phyloP scores from a whole-genome alignment of 306 rosid species.

The Vigna reflexopilosa region DNA sequence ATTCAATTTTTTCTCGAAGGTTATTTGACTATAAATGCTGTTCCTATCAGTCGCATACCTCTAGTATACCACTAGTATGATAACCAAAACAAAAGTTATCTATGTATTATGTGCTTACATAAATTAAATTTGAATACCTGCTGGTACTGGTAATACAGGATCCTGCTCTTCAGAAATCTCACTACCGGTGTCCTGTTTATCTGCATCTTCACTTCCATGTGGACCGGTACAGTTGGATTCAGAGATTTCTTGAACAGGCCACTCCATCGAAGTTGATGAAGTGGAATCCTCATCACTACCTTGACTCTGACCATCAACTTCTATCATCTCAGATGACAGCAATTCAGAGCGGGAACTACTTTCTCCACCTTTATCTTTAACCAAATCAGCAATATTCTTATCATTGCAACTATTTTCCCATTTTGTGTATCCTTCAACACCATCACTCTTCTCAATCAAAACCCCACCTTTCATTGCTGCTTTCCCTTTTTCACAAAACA shows the following conservation, averaged over 20 bases:
- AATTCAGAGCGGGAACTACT: slow-evolving; percentile 69
- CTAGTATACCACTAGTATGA: too few species aligned
- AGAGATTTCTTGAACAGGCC: slow-evolving; percentile 55
- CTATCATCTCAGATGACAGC: slow-evolving; percentile 68
- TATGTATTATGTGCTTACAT: neutral
- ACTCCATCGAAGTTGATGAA: slow-evolving; percentile 57
- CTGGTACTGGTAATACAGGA: slow-evolving; percentile 66
- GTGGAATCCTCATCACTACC: slow-evolving; percentile 69
- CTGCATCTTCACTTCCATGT: slow-evolving; percentile 41
- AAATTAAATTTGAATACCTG: slow-evolving; percentile 61
- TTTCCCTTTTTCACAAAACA: slow-evolving; percentile 40
- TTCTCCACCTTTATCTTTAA: slow-evolving; percentile 58
- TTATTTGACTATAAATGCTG: neutral
- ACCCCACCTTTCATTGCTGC: slow-evolving; percentile 54
- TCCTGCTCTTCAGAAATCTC: slow-evolving; percentile 52
- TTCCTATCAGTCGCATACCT: too few species aligned
- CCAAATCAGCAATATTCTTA: slow-evolving; percentile 47
- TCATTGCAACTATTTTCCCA: slow-evolving; percentile 44
- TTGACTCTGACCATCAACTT: slow-evolving; percentile 66
- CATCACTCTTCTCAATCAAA: slow-evolving; percentile 50
- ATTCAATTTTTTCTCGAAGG: neutral
- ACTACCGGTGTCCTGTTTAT: slow-evolving; percentile 43
- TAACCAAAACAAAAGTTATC: neutral
- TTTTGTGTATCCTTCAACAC: slow-evolving; percentile 43
- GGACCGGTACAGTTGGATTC: slow-evolving; percentile 47